Percentiles rank a stretch among this genome's conserved stretches.
Evolutionary conservation across 768 basidiomycete genomes (phyloP).

Genomic region (Termitomyces sp.): DNA sequence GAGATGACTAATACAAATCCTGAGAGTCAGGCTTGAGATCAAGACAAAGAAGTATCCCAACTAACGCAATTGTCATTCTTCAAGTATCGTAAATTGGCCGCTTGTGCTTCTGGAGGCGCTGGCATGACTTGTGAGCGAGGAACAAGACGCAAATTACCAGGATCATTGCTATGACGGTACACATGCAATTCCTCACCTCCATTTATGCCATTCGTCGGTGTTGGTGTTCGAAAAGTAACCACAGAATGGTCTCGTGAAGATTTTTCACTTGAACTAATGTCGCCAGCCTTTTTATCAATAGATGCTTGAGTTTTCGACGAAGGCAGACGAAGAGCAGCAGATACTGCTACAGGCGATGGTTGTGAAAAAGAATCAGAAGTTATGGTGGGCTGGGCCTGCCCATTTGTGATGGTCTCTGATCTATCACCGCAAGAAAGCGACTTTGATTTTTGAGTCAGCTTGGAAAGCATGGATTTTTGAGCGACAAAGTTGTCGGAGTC

Average conservation of each 20-base stretch:
- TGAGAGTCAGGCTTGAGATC: conserved; percentile 5
- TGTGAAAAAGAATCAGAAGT: background rate
- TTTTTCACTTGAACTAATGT: background rate
- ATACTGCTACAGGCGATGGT: background rate
- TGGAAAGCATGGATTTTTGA: conserved; percentile 3
- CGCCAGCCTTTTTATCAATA: background rate
- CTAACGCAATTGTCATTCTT: conserved; percentile 14
- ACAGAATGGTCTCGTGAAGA: background rate
- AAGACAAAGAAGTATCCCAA: conserved; percentile 5
- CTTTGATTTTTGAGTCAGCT: conserved; percentile 11
- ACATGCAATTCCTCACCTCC: conserved; percentile 12
- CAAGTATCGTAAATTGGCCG: conserved; percentile 21
- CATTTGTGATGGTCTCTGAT: conserved; percentile 6
- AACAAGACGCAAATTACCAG: conserved; percentile 20
- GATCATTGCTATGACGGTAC: conserved; percentile 18
- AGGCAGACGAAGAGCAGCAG: conserved; percentile 1
- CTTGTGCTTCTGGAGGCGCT: conserved; percentile 21
- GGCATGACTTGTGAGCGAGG: conserved; percentile 11
- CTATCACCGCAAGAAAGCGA: conserved; percentile 12
- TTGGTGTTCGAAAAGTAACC: background rate
- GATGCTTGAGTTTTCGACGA: background rate
- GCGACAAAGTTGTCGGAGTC: background rate
- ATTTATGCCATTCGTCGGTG: background rate
- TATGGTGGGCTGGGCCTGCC: background rate
- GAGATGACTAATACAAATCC: background rate